Base-by-base conservation (phyloP, 2,329 filamentous ascomycete species). In the Rutstroemia sp. region DNA sequence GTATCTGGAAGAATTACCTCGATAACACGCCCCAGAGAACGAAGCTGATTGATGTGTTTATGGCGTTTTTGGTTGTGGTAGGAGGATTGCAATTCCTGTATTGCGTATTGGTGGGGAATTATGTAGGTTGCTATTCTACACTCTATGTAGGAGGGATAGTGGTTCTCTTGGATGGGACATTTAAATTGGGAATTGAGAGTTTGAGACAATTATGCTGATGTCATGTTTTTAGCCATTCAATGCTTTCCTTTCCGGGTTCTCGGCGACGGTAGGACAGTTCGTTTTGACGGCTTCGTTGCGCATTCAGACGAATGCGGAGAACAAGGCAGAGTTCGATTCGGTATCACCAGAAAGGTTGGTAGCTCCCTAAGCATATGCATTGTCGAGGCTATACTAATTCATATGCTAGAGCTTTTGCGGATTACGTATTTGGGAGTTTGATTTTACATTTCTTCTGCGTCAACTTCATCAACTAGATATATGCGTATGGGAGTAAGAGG, bases 361-460 rank as follows among this genome's bases (percentile, higher is more conserved):
- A 57, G 21, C 21, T 60, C 17, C 16, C 5, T 47, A 7, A 8
- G 4, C 21, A 10, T 30, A 10, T 38, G 30, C 19, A 9, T 12
- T 42, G 21, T 9, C 5, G 12, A 57, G 45, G 16, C 7, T 30
- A 47, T 48, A 54, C 61, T 69, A 57, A 64, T 45, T 45, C 38
- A 51, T 16, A 23, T 55, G 64, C 17, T 8, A 95, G 91, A 72
- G 92, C 94, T 40, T 99, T 99, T 73, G 92, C 94, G 69, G 94
- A 99, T 75, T 99, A 88, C 70, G 80, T 99, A 59, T 89, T 96
- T 66, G 94, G 92, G 71, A 96, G 92, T 73, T 73, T 99, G 72
- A 89, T 97, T 71, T 76, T 97, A 72, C 94, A 99, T 77, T 96
- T 97, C 77, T 99, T 99, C 80, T 96, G 92, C 75, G 85, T 97